Evolutionary conservation across 345 rosid species (phyloP).

Genomic region (Eutrema yunnanense): DNA sequence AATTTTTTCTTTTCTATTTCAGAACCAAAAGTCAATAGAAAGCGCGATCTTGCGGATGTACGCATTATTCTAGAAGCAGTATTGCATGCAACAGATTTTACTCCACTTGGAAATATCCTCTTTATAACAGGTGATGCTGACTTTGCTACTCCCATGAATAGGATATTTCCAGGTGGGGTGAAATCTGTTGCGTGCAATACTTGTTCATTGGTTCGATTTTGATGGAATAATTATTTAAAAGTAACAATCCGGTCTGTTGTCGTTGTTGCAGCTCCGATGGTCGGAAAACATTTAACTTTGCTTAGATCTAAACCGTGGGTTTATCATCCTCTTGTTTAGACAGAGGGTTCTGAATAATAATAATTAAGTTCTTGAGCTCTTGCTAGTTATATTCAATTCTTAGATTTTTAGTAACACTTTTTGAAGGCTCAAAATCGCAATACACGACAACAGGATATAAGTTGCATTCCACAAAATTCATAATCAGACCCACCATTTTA

Average conservation of each 20-base stretch:
- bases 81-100: no score
- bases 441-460: no score
- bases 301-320: not conserved
- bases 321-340: not conserved
- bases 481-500: not conserved
- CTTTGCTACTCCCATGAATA: no score
- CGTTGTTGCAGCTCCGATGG: not conserved
- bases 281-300: not conserved
- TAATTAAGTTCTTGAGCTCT: not conserved
- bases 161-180: no score
- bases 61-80: no score
- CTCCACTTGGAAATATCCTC: no score
- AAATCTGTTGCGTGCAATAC: no score
- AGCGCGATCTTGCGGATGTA: no score
- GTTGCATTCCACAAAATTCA: not conserved
- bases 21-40: no score
- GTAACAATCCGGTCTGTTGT: not conserved
- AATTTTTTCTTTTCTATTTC: no score
- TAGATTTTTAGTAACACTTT: not conserved
- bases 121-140: no score
- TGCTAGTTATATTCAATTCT: not conserved
- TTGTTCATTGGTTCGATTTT: not conserved
- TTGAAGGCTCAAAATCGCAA: not conserved
- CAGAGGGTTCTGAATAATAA: not conserved
- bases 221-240: no score